Conservation (phyloP, 2,329 filamentous ascomycete genomes). For the Tolypocladium amazonense region DNA sequence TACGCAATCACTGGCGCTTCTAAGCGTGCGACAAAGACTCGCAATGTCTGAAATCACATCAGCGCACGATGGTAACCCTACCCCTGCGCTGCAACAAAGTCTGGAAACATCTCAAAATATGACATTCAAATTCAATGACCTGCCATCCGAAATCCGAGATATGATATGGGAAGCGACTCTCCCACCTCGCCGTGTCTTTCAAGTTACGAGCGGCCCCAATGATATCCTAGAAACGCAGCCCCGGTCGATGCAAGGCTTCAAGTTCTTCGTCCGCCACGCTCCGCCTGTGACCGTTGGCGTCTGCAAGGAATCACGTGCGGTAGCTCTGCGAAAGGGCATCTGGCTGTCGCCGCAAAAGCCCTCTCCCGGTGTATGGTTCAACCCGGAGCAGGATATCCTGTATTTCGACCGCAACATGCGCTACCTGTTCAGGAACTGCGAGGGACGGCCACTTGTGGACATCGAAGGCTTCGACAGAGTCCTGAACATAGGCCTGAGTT, state of each 20-base stretch:
- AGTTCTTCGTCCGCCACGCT: slow-evolving; percentile 12
- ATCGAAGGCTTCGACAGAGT: slow-evolving; percentile 13
- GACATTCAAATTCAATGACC: slow-evolving; percentile 1
- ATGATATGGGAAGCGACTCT: slow-evolving; percentile 18
- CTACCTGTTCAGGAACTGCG: slow-evolving; percentile 1
- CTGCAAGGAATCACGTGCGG: slow-evolving; percentile 16
- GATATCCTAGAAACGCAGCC: not conserved
- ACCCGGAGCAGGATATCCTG: slow-evolving; percentile 14
- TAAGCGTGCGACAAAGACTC: not conserved
- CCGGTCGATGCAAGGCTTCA: slow-evolving; percentile 1
- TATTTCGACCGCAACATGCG: slow-evolving; percentile 17
- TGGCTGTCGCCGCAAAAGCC: slow-evolving; percentile 9
- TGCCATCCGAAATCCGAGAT: slow-evolving; percentile 17
- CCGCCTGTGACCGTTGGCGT: slow-evolving; percentile 10
- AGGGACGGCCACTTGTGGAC: not conserved
- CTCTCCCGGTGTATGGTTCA: slow-evolving; percentile 14
- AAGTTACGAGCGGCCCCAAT: slow-evolving; percentile 9
- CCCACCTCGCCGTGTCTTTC: slow-evolving; percentile 17
- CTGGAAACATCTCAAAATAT: not conserved
- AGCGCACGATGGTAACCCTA: not conserved
- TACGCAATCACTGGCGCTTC: too few species aligned
- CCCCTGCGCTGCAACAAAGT: not conserved
- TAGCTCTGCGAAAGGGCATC: slow-evolving; percentile 14
- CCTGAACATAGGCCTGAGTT: slow-evolving; percentile 16
- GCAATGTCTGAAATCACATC: not conserved